Percentiles rank a stretch among this genome's conserved stretches.
These are phyloP conservation scores for Piloderma croceum DNA, from an alignment of 768 basidiomycete genomes.

Conservation along the genomic window DNA sequence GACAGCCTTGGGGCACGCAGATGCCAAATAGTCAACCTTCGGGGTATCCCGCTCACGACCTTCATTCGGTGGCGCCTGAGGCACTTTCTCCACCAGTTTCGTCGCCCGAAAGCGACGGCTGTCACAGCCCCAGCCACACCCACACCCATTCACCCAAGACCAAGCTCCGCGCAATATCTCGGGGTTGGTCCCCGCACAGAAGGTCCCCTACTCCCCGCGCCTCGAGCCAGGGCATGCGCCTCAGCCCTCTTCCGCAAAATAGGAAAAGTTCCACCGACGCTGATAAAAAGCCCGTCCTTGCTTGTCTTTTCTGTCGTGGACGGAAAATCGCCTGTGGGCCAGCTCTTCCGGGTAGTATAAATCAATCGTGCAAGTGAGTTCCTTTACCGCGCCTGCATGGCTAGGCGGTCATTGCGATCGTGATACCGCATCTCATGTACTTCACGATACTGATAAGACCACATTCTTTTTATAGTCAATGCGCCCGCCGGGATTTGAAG, in stretches of 20 bases:
- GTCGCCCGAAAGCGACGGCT: too few relatives aligned
- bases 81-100: too few relatives aligned
- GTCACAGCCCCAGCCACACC: too few relatives aligned
- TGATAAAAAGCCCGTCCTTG: constrained; percentile 55
- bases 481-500: constrained; percentile 58
- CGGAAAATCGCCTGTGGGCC: constrained; percentile 68
- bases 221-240: constrained; percentile 4
- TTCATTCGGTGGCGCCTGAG: too few relatives aligned
- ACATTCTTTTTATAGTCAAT: constrained; percentile 49
- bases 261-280: too few relatives aligned
- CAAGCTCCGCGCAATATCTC: too few relatives aligned
- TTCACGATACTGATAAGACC: constrained; percentile 16
- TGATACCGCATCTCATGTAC: constrained; percentile 6
- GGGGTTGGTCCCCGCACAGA: not conserved
- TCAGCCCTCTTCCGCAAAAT: constrained; percentile 4
- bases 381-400: constrained; percentile 7
- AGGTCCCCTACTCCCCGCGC: not conserved
- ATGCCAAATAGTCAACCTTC: too few relatives aligned
- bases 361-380: constrained; percentile 62
- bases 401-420: constrained; percentile 4
- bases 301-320: constrained; percentile 61
- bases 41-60: too few relatives aligned
- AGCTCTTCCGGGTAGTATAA: constrained; percentile 45
- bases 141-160: too few relatives aligned
- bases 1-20: too few relatives aligned